Conservation (phyloP, 257 asterid genomes). For the Echium plantagineum region DNA sequence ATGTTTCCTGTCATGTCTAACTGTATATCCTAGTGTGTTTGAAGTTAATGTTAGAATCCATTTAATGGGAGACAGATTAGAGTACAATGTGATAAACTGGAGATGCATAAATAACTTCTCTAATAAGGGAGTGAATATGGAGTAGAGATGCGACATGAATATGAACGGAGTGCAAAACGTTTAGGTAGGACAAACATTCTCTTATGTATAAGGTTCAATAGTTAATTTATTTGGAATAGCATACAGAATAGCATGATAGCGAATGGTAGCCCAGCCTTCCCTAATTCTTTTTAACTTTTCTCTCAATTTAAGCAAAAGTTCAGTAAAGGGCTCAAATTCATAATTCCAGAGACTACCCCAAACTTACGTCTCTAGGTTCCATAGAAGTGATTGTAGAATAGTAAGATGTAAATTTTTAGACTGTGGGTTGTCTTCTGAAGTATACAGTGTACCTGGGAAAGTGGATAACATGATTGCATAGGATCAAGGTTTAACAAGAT, state of each 20-base stretch:
- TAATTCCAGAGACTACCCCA: not conserved
- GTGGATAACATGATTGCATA: not conserved
- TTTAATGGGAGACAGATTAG: not conserved
- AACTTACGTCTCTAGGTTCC: not conserved
- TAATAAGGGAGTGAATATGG: too few species aligned
- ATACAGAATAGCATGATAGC: not conserved
- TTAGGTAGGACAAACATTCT: not conserved
- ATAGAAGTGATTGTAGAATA: too few species aligned
- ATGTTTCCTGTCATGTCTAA: not conserved
- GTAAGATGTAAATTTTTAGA: not conserved
- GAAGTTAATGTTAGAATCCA: not conserved
- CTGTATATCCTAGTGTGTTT: not conserved
- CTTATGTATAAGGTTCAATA: too few species aligned
- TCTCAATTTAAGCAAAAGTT: not conserved
- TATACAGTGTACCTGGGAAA: not conserved
- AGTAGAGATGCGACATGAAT: not conserved
- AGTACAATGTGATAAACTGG: not conserved
- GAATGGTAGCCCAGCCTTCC: not conserved
- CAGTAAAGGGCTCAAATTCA: not conserved
- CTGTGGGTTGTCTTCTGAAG: not conserved
- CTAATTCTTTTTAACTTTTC: not conserved
- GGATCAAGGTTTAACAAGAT: not conserved
- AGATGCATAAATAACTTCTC: too few species aligned
- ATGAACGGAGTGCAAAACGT: not conserved
- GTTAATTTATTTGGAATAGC: not conserved